Base-by-base conservation (phyloP, 2,329 filamentous ascomycete species). In the Neofusicoccum cordaticola region DNA sequence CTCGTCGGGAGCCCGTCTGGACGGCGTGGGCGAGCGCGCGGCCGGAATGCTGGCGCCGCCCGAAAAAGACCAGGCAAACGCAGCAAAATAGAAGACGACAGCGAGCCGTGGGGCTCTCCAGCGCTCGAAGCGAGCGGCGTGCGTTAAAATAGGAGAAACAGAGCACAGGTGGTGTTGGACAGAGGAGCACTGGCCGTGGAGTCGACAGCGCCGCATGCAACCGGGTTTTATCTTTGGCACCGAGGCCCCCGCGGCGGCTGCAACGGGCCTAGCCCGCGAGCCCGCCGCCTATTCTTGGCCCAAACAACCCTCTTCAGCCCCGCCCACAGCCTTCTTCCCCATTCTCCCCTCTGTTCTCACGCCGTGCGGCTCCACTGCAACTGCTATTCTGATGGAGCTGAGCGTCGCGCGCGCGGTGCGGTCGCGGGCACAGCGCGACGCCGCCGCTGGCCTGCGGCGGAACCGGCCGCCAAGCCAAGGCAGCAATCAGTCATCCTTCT, bases 121-220 rank as follows among this genome's bases (percentile, higher is more conserved):
- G 4, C 2, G 2, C n/a, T 15, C 9, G 52, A 42, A 44, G 52
- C 52, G 52, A 44, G n/a, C 12, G 52, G 22, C 12, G 17, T 2
- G 2, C 3, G 27, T 60, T 47, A 60, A 60, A 60, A 60, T 47
- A 60, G 56, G 56, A 45, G 56, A 60, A 37, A 60, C 56, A 60
- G 31, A 47, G 56, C 56, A 60, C 56, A 47, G 52, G 56, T 47
- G 56, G 42, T 60, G 56, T 60, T 47, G 42, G 42, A 34, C 41
- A 35, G 19, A 31, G 15, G 2, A 8, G 27, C 27, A 31, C 27
- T 31, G 27, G 27, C 27, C 27, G 27, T 31, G 27, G 27, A 31
- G 27, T 15, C n/a, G 31, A 19, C 48, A 51, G 4, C 53, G 22
- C 52, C 41, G n/a, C 13, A 5, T 37, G 50, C 19, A 31, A 15